Evolutionary conservation across 306 rosid genomes (phyloP).

Genomic region (Castanospermum australe): DNA sequence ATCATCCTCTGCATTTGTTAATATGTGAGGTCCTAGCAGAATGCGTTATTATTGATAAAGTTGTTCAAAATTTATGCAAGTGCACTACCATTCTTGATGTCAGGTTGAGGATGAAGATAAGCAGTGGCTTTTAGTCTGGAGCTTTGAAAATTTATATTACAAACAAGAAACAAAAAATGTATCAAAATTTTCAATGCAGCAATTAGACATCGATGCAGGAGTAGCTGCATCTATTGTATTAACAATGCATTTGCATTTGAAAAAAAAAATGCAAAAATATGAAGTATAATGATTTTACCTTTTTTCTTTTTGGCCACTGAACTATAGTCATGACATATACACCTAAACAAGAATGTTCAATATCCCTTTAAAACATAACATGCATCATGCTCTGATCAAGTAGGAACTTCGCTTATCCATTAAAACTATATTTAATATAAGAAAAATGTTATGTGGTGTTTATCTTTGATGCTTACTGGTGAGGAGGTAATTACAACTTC

Average conservation of each 20-base stretch:
- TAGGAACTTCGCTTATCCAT: conserved; percentile 1
- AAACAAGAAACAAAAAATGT: background rate
- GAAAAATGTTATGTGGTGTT: background rate
- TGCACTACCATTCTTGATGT: background rate
- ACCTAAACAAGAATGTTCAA: conserved; percentile 11
- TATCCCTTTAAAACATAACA: conserved; percentile 6
- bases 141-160: background rate
- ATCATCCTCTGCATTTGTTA: conserved; percentile 3
- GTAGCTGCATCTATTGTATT: background rate
- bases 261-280: background rate
- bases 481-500: conserved; percentile 29
- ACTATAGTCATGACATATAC: background rate
- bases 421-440: background rate
- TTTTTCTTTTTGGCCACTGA: background rate
- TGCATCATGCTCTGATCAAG: background rate
- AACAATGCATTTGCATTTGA: background rate
- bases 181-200: background rate
- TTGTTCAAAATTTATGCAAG: background rate
- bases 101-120: conserved; percentile 5
- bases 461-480: conserved; percentile 39
- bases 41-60: background rate
- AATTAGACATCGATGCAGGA: background rate
- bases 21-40: conserved; percentile 1
- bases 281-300: background rate
- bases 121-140: background rate